These are phyloP conservation scores for Cochlearia excelsa DNA, from an alignment of 345 rosid genomes.

Conservation along the genomic window DNA sequence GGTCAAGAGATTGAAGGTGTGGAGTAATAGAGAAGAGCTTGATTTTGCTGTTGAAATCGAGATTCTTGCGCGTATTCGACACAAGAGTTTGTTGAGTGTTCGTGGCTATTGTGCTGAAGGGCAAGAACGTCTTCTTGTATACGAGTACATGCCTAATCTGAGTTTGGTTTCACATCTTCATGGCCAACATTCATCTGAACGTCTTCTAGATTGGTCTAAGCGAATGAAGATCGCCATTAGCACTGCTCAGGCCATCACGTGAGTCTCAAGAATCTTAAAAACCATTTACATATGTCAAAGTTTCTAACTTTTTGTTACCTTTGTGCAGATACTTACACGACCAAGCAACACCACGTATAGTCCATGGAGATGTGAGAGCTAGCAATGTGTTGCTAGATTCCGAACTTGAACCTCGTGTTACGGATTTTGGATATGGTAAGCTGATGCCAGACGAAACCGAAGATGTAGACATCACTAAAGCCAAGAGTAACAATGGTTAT, in stretches of 20 bases:
- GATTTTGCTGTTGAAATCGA: constrained; percentile 92
- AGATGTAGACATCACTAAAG: constrained; percentile 61
- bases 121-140: constrained; percentile 90
- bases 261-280: constrained; percentile 36
- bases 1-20: constrained; percentile 92
- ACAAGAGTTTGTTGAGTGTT: constrained; percentile 74
- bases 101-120: constrained; percentile 99
- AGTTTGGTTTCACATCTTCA: constrained; percentile 93
- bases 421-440: constrained; percentile 86
- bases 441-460: constrained; percentile 81
- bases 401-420: constrained; percentile 67
- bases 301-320: constrained; percentile 1
- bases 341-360: constrained; percentile 70
- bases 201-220: constrained; percentile 73
- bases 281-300: background rate
- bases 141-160: constrained; percentile 89
- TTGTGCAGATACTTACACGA: constrained; percentile 79
- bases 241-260: constrained; percentile 88
- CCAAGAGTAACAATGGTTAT: constrained; percentile 72
- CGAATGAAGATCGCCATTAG: constrained; percentile 79
- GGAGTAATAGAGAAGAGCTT: constrained; percentile 91
- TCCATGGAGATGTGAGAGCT: constrained; percentile 61
- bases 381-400: constrained; percentile 67
- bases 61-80: constrained; percentile 89
- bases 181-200: constrained; percentile 91